These are phyloP conservation scores for Botryotinia globosa DNA, from an alignment of 2,329 filamentous ascomycete genomes.

Conservation along the genomic window DNA sequence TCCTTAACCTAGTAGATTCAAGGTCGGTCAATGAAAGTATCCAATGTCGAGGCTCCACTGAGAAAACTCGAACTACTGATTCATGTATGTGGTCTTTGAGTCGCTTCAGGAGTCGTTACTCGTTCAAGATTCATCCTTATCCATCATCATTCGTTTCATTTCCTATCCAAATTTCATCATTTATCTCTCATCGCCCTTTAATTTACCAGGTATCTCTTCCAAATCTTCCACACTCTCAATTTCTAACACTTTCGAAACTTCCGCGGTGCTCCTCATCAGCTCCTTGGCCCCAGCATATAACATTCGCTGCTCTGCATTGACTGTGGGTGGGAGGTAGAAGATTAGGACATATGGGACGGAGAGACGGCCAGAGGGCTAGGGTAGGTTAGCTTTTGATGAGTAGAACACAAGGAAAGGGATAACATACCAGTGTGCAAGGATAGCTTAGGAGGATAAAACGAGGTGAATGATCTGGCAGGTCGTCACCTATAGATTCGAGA, in stretches of 20 bases:
- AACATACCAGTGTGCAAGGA: constrained; percentile 74
- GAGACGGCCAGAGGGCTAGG: constrained; percentile 73
- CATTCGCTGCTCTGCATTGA: constrained; percentile 85
- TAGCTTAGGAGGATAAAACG: constrained; percentile 89
- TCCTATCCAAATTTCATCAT: not conserved
- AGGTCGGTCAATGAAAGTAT: not conserved
- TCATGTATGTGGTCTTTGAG: not conserved
- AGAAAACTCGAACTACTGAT: not conserved
- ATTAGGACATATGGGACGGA: constrained; percentile 92
- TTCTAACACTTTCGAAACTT: constrained; percentile 86
- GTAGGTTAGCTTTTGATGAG: constrained; percentile 16
- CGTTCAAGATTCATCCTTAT: not conserved
- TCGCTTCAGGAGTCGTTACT: not conserved
- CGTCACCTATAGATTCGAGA: constrained; percentile 77
- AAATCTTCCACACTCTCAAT: constrained; percentile 78
- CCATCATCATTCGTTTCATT: constrained; percentile 1
- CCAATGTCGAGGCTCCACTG: not conserved
- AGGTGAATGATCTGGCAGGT: constrained; percentile 88
- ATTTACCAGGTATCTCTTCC: constrained; percentile 71
- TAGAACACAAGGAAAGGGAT: not conserved
- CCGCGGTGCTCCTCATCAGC: constrained; percentile 87
- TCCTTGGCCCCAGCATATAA: constrained; percentile 95
- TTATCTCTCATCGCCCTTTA: constrained; percentile 39
- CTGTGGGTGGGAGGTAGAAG: constrained; percentile 91
- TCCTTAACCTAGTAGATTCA: not conserved